Percentiles rank a stretch among this genome's conserved stretches.
Evolutionary conservation across 257 asterid species (phyloP).

Genomic region (Vinca minor): DNA sequence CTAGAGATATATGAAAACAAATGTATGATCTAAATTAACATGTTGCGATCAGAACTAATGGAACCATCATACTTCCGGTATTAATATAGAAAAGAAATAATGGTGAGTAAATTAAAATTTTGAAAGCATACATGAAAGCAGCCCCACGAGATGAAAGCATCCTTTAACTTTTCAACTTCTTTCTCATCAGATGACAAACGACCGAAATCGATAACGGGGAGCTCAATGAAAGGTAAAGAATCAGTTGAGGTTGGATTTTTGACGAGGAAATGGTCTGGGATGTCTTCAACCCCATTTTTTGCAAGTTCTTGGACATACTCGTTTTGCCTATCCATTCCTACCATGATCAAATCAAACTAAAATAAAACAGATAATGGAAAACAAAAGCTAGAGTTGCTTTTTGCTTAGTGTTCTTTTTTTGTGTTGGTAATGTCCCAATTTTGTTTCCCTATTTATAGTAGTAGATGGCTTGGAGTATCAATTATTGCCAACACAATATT

Average conservation of each 20-base stretch:
- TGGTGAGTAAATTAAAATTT: neutral
- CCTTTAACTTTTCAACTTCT: conserved; percentile 34
- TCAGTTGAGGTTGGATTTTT: conserved; percentile 15
- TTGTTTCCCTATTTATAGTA: too few species aligned
- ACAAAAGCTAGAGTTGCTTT: too few species aligned
- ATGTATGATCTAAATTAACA: too few species aligned
- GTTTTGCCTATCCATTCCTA: neutral
- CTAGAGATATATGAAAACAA: too few species aligned
- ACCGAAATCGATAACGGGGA: conserved; percentile 33
- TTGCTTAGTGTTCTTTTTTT: too few species aligned
- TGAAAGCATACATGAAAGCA: conserved; percentile 43
- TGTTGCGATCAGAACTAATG: too few species aligned
- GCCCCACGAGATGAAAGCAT: conserved; percentile 44
- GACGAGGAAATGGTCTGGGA: conserved; percentile 33
- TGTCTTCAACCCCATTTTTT: conserved; percentile 20
- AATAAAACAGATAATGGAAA: too few species aligned
- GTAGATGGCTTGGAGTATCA: too few species aligned
- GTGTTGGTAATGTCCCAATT: too few species aligned
- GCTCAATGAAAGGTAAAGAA: conserved; percentile 15
- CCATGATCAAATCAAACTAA: neutral
- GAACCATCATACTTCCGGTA: too few species aligned
- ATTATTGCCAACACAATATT: too few species aligned
- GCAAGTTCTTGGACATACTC: conserved; percentile 32
- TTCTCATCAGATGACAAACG: conserved; percentile 16
- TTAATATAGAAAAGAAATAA: too few species aligned